Evolutionary conservation across 2,329 filamentous ascomycete genomes (phyloP).

Genomic region (Acrodontium crateriforme): DNA sequence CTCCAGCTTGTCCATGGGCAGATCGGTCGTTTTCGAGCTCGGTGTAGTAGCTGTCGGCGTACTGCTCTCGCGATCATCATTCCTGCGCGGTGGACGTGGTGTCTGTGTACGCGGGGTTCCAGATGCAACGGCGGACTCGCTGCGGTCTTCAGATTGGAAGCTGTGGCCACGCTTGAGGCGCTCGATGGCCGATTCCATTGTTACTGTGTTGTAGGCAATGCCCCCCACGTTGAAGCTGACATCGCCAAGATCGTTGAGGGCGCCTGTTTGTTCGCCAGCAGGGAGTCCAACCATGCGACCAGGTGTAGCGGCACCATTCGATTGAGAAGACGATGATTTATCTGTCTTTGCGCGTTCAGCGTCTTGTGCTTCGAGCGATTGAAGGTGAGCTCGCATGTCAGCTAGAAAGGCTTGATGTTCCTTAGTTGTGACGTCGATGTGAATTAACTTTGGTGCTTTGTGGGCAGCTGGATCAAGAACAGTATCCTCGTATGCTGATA

Average conservation of each 20-base stretch:
- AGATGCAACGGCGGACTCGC: neutral
- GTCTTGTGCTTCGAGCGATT: conserved; percentile 58
- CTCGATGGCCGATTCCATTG: conserved; percentile 21
- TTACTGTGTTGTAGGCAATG: conserved; percentile 47
- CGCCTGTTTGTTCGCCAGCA: conserved; percentile 24
- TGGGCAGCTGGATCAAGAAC: conserved; percentile 21
- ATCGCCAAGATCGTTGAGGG: conserved; percentile 19
- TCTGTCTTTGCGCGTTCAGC: conserved; percentile 33
- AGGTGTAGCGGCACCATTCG: neutral
- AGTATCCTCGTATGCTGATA: conserved; percentile 16
- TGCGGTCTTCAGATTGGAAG: neutral
- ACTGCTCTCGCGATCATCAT: conserved; percentile 5
- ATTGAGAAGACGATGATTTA: neutral
- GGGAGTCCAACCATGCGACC: conserved; percentile 11
- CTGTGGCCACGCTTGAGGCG: conserved; percentile 14
- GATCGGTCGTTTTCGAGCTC: conserved; percentile 24
- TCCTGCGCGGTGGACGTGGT: conserved; percentile 10
- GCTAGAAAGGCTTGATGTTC: conserved; percentile 21
- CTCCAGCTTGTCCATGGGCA: conserved; percentile 39
- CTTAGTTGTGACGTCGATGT: conserved; percentile 21
- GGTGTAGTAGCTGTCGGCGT: conserved; percentile 3
- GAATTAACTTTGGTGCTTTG: conserved; percentile 13
- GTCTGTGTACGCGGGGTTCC: conserved; percentile 5
- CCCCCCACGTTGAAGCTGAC: conserved; percentile 81
- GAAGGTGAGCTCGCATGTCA: conserved; percentile 44